Evolutionary conservation across 352 stramenopile genomes (phyloP), one percentile per base, ranked within the genome.

Genomic region (Phytopythium montanum): DNA sequence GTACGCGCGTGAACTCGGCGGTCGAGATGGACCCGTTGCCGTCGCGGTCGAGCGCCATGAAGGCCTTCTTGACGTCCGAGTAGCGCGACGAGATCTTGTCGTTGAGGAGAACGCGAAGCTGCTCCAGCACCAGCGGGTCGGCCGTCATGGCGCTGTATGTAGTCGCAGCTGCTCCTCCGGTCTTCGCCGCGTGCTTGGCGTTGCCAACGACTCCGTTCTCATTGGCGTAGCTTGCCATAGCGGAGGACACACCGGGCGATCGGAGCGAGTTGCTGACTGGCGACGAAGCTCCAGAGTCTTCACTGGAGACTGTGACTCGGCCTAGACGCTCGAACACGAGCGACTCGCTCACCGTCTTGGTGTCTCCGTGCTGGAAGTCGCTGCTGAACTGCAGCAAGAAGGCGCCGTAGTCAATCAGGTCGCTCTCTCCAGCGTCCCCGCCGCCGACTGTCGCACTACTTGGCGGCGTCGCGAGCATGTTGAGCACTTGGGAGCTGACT

Each of bases 351-450:
- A 90, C 82, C 18, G 69, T 83, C 52, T 90, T 86, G 18, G 79
- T 75, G 54, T 92, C 81, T 23, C 67, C 73, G 50, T 85, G 77
- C 57, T 84, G 78, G 53, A 92, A 92, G 19, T 68, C 73, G 16
- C 60, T 73, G 44, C 82, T 76, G 61, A 88, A 92, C 18, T 82
- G 68, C 4, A 75, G 61, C 2, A 92, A 66, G 42, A 92, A 92
- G 19, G 83, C 74, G 56, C 69, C 75, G 56, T 88, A 90, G 61
- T 92, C 76, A 28, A 92, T 69, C 9, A 61, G 54, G 12, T 68
- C 66, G 25, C 63, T 54, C 28, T 68, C 58, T 3, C 65, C 5
- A 2, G 36, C 25, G 5, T 44, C 25, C 5, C 12, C 65, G 51
- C 13, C 63, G 25, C 39, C 42, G 25, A 33, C 57, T 23, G 61